Evolutionary conservation across 352 stramenopile genomes (phyloP), one percentile per base, ranked within the genome.

Genomic region (Globisporangium paddicum): DNA sequence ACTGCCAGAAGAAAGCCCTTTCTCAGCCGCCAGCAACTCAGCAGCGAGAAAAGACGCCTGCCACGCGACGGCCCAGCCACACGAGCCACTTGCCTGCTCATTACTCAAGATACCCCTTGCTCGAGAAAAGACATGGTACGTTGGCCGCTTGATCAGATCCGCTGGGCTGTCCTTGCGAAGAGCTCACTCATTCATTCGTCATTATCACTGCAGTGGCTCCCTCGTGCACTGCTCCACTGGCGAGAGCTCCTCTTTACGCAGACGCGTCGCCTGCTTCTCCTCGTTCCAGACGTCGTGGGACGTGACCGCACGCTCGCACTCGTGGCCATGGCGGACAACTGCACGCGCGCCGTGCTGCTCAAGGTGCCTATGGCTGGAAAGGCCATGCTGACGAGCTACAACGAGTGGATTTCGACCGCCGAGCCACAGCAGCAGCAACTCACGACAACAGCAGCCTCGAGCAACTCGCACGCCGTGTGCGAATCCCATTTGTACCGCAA

Each of bases 371-470:
- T 64, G 9, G 51, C 42, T 6, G 58, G 44, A 48, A 40, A 28
- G 26, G 28, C 45, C 23, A 66, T 61, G 53, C n/a, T 66, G 2
- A 40, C 54, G 45, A 66, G 34, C n/a, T 61, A 60, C 38, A 61
- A 26, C 18, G 42, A 50, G 1, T 66, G 60, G 60, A 56, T 66
- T n/a, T n/a, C n/a, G n/a, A n/a, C n/a, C n/a, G n/a, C n/a, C n/a
- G n/a, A 40, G 14, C 32, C 51, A 0, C 32, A 51, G 10, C 26
- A 37, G 7, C 51, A 14, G 7, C 35, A 14, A 23, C 30, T 16
- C 2, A 40, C 28, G 3, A 32, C 28, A 32, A 32, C 28, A 32
- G 28, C 28, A 3, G 6, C 28, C 28, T 3, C 28, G 28, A 6
- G 28, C 28, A 6, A 32, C 3, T 32, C 46, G 14, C 55, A 62